phyloP scores from a whole-genome alignment of 83 land plant species.

The Larix sibirica region DNA sequence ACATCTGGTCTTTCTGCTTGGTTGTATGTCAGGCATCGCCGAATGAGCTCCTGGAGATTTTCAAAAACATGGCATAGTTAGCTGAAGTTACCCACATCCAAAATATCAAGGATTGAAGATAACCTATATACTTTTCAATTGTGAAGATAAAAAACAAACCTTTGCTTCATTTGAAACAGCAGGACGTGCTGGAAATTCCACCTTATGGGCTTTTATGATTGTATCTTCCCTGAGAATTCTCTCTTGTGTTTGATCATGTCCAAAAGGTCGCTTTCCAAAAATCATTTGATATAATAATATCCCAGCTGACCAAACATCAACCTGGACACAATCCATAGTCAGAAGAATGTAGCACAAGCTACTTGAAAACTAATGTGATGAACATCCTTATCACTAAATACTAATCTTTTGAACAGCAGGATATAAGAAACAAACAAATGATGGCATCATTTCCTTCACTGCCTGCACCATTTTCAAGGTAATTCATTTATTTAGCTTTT shows the following conservation, averaged over 20 bases:
- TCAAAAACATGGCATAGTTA: background rate
- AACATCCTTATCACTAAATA: background rate
- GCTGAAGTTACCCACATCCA: slow-evolving; percentile 1
- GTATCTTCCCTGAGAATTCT: slow-evolving; percentile 95
- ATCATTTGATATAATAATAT: slow-evolving; percentile 96
- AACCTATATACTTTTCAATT: background rate
- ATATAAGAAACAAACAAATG: background rate
- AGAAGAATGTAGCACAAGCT: background rate
- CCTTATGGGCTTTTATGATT: slow-evolving; percentile 89
- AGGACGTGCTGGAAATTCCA: slow-evolving; percentile 93
- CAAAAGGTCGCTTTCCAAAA: slow-evolving; percentile 93
- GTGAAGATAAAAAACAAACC: slow-evolving; percentile 37
- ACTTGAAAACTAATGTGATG: background rate
- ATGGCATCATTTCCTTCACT: background rate
- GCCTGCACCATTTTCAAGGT: background rate
- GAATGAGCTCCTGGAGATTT: slow-evolving; percentile 79
- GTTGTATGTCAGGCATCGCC: slow-evolving; percentile 88
- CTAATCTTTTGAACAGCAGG: background rate
- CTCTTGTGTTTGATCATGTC: slow-evolving; percentile 96
- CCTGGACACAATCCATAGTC: slow-evolving; percentile 41
- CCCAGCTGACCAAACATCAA: slow-evolving; percentile 99
- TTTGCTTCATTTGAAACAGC: slow-evolving; percentile 94
- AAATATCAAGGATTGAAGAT: background rate
- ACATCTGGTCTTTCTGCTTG: slow-evolving; percentile 98
- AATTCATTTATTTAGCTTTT: background rate